Evolutionary conservation across 352 stramenopile genomes (phyloP).

Genomic region (Halophytophthora batemanensis): DNA sequence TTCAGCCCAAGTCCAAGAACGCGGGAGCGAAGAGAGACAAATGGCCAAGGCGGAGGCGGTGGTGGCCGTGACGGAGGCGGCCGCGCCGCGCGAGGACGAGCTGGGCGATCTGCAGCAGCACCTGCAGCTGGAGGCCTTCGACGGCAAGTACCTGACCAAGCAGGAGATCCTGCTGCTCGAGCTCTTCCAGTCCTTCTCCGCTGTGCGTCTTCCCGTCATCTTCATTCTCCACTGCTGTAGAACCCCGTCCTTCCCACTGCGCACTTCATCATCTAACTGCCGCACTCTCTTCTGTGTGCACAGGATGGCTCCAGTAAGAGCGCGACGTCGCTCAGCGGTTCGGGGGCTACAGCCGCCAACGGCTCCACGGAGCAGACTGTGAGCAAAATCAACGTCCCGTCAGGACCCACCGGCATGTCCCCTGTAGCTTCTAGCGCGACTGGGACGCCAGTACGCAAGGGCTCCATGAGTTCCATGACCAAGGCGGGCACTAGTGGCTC

Average conservation of each 20-base stretch:
- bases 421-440: too few relatives aligned
- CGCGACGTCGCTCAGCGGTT: too few relatives aligned
- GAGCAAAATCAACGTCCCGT: too few relatives aligned
- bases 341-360: too few relatives aligned
- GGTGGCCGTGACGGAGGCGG: constrained; percentile 5
- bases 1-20: background rate
- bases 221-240: background rate
- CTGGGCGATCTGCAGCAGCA: constrained; percentile 64
- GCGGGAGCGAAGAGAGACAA: background rate
- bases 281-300: too few relatives aligned
- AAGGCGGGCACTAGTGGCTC: constrained; percentile 10
- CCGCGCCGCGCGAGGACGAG: constrained; percentile 9
- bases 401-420: too few relatives aligned
- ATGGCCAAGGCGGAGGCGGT: constrained; percentile 28
- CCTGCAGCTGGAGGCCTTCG: constrained; percentile 65
- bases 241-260: too few relatives aligned
- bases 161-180: constrained; percentile 76
- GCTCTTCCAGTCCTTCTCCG: constrained; percentile 49
- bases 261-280: too few relatives aligned
- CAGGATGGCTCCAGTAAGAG: too few relatives aligned
- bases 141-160: constrained; percentile 71
- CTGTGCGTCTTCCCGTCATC: constrained; percentile 11
- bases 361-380: too few relatives aligned
- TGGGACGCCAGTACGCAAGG: too few relatives aligned
- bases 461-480: constrained; percentile 7